phyloP scores from a whole-genome alignment of 176 grass and related monocot species.

The Phoenix dactylifera region DNA sequence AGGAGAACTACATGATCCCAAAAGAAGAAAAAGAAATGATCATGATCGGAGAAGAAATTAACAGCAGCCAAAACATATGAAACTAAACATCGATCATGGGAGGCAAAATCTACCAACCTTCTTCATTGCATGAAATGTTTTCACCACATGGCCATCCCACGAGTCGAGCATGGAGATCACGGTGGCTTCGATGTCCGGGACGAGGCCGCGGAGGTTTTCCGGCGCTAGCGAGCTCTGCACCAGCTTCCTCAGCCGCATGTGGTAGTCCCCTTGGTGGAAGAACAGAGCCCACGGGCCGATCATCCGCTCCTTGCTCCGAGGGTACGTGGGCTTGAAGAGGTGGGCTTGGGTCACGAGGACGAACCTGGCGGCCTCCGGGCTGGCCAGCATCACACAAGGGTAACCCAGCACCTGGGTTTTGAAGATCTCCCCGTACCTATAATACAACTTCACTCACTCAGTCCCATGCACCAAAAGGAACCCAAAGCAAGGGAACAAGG shows the following conservation, averaged over 20 bases:
- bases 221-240: conserved; percentile 60
- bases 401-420: conserved; percentile 74
- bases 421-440: conserved; percentile 88
- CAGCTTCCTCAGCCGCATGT: conserved; percentile 60
- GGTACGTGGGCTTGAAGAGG: conserved; percentile 90
- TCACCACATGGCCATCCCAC: conserved; percentile 35
- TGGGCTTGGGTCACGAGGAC: conserved; percentile 62
- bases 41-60: too few species aligned
- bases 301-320: conserved; percentile 83
- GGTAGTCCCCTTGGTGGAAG: conserved; percentile 96
- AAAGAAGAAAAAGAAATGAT: neutral
- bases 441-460: neutral
- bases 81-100: too few species aligned
- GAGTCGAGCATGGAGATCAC: conserved; percentile 29
- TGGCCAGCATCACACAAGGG: conserved; percentile 97
- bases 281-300: conserved; percentile 87
- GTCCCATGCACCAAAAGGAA: neutral
- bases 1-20: conserved; percentile 47
- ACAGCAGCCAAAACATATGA: too few species aligned
- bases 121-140: conserved; percentile 77
- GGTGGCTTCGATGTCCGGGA: conserved; percentile 50
- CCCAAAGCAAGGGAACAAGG: neutral
- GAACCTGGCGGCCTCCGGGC: conserved; percentile 87
- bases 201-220: conserved; percentile 45
- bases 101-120: conserved; percentile 22